Conservation (phyloP, 768 basidiomycete species). For the Filobasidium wieringae region DNA sequence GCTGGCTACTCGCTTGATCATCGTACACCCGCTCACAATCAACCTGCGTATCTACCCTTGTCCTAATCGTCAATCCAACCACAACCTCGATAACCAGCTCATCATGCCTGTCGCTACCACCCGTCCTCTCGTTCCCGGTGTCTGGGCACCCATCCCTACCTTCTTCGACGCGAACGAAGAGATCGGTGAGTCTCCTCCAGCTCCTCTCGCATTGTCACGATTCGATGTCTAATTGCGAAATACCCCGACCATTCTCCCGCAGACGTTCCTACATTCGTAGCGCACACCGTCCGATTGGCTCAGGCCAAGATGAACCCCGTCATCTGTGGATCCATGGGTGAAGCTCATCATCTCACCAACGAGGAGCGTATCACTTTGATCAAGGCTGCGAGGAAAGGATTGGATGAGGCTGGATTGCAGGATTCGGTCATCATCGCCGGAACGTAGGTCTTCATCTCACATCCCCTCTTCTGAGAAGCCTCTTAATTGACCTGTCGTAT, state of each 20-base stretch:
- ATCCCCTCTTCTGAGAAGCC: neutral
- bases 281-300: conserved; percentile 56
- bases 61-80: neutral
- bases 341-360: conserved; percentile 62
- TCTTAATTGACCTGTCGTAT: neutral
- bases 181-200: conserved; percentile 51
- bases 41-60: no score
- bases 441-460: conserved; percentile 40
- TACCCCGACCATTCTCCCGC: neutral
- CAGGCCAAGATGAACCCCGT: conserved; percentile 59
- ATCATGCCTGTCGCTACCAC: conserved; percentile 20
- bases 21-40: no score
- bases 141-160: conserved; percentile 75
- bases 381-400: conserved; percentile 53
- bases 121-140: conserved; percentile 60
- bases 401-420: conserved; percentile 54
- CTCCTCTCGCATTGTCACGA: neutral
- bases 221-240: neutral
- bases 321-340: conserved; percentile 72
- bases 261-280: conserved; percentile 60
- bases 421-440: conserved; percentile 64
- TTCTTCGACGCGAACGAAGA: conserved; percentile 75
- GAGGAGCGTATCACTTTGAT: conserved; percentile 57
- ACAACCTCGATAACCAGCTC: neutral
- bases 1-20: no score